Evolutionary conservation across 2,329 filamentous ascomycete species (phyloP).

Genomic region (Monilinia vaccinii-corymbosi): DNA sequence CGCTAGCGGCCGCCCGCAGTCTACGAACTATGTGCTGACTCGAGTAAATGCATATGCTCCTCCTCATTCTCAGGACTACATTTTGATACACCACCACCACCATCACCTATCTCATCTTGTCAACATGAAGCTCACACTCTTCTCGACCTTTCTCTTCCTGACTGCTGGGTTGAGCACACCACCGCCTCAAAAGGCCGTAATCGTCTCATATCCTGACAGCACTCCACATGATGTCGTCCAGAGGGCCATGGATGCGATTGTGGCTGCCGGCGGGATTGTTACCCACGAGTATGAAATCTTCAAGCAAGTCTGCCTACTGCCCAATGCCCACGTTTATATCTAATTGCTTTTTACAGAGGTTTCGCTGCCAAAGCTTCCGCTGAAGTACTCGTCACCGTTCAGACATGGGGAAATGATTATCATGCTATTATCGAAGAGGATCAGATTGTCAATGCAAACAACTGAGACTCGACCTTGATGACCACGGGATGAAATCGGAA

Average conservation of each 20-base stretch:
- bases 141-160: slow-evolving; percentile 48
- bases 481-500: background rate
- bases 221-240: slow-evolving; percentile 56
- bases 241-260: slow-evolving; percentile 62
- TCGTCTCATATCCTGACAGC: slow-evolving; percentile 69
- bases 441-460: slow-evolving; percentile 41
- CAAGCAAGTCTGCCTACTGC: slow-evolving; percentile 44
- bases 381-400: slow-evolving; percentile 58
- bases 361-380: slow-evolving; percentile 68
- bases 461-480: slow-evolving; percentile 6
- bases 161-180: slow-evolving; percentile 50
- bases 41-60: too few species aligned
- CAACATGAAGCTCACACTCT: slow-evolving; percentile 53
- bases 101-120: background rate
- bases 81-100: background rate
- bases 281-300: slow-evolving; percentile 66
- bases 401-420: slow-evolving; percentile 51
- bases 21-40: too few species aligned
- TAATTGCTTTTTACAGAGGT: slow-evolving; percentile 42
- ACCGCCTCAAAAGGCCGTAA: slow-evolving; percentile 56
- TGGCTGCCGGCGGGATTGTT: slow-evolving; percentile 62
- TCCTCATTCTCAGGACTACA: too few species aligned
- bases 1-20: background rate
- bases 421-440: slow-evolving; percentile 69
- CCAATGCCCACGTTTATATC: background rate